phyloP scores from a whole-genome alignment of 805 yeast genomes.

The Maudiozyma saulgeensis region DNA sequence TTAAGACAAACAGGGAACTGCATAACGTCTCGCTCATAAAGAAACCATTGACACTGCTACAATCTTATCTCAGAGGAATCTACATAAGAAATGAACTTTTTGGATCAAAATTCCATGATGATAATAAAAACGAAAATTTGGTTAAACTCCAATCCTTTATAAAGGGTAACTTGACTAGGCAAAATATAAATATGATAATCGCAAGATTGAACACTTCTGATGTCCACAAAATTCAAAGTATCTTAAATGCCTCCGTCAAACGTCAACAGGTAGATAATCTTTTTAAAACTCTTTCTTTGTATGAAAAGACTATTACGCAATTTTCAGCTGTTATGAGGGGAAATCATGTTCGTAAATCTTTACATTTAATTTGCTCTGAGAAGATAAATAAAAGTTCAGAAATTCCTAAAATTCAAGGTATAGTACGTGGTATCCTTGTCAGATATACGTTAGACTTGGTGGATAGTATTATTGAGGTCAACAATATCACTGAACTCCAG shows the following conservation, averaged over 20 bases:
- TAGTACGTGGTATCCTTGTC: constrained; percentile 51
- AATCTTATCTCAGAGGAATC: constrained; percentile 12
- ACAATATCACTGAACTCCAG: constrained; percentile 40
- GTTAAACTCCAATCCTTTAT: neutral
- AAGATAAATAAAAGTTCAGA: constrained; percentile 25
- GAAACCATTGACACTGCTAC: constrained; percentile 14
- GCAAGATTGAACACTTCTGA: neutral
- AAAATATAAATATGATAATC: neutral
- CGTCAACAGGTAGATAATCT: neutral
- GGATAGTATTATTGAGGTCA: constrained; percentile 43
- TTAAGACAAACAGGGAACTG: constrained; percentile 2
- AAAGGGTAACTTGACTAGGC: neutral
- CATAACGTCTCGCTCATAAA: constrained; percentile 2
- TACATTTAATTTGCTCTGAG: neutral
- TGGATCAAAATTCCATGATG: too few relatives aligned
- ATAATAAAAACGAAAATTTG: too few relatives aligned
- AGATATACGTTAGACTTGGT: constrained; percentile 48
- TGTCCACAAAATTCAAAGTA: neutral
- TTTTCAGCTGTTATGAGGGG: constrained; percentile 14
- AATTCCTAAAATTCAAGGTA: constrained; percentile 43
- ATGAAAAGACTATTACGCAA: neutral
- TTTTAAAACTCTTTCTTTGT: constrained; percentile 8
- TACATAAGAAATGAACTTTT: too few relatives aligned
- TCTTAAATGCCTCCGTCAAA: neutral
- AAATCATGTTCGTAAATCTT: constrained; percentile 1